Base-by-base conservation (phyloP, 1,139 yeast species). In the Debaryomycetaceae sp. region DNA sequence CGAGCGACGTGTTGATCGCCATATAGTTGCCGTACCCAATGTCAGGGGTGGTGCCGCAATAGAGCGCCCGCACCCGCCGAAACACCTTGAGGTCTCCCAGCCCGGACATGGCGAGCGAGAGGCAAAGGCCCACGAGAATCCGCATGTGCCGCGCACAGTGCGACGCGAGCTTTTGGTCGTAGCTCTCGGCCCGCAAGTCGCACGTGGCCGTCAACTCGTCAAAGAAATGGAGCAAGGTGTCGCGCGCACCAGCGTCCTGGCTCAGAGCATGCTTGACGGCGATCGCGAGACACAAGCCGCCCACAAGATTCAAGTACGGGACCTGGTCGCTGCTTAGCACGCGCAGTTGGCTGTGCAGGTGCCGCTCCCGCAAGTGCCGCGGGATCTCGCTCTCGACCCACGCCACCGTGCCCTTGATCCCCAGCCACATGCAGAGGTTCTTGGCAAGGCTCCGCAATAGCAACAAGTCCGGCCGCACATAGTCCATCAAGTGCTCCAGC, bases 61-160 rank as follows among this genome's bases (percentile, higher is more conserved):
- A 85, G 22, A 85, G 52, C 15, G 69, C 68, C 36, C 95, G 65
- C 25, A 85, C 55, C 32, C 95, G 62, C 43, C 90, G 66, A 40
- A 90, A 70, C 0, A 78, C 71, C 31, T 75, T 80, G 31, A 87
- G 54, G 48, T 90, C 96, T 1, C 98, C 98, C 15, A 87, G 74
- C 1, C 95, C 95, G 2, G 95, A 87, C 85, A 85, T 82, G 0
- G 86, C 68, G 21, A 83, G 62, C 0, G 95, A 70, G 11, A 72
- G 54, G 13, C 90, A 69, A 10, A 86, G 51, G 2, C 78, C 69
- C 16, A 85, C 43, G 1, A 78, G 58, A 39, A 76, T 75, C 33
- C 77, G 73, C 23, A 78, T 62, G 28, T 68, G 71, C 13, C 65
- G 53, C 3, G 80, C 69, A 23, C 82, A 68, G 29, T 64, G 58